Evolutionary conservation across 306 rosid genomes (phyloP).

Genomic region (Ziziphus jujuba): DNA sequence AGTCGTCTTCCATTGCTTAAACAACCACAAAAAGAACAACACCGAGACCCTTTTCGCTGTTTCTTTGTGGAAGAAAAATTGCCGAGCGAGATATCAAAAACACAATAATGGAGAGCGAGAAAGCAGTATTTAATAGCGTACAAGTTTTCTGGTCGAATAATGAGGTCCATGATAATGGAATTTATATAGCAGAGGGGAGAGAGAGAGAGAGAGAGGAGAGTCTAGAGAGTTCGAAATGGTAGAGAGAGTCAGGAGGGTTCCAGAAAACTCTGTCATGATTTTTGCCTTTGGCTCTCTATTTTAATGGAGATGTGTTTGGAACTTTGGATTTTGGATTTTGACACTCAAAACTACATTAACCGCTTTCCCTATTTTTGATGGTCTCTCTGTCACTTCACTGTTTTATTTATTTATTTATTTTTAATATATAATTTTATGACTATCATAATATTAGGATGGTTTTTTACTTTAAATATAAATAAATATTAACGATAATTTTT

Average conservation of each 20-base stretch:
- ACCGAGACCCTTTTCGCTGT: too few relatives aligned
- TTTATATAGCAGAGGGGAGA: constrained; percentile 18
- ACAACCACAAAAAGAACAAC: too few relatives aligned
- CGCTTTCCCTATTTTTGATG: too few relatives aligned
- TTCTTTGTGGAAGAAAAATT: too few relatives aligned
- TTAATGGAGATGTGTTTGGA: neutral
- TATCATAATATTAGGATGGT: too few relatives aligned
- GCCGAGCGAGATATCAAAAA: neutral
- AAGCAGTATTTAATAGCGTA: neutral
- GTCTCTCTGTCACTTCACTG: too few relatives aligned
- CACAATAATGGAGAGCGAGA: neutral
- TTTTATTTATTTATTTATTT: too few relatives aligned
- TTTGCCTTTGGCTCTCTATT: neutral
- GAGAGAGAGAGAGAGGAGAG: neutral
- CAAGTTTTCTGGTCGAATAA: neutral
- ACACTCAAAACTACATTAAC: neutral
- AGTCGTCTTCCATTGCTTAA: constrained; percentile 55
- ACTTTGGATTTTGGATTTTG: neutral
- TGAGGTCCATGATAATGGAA: neutral
- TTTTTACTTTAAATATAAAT: too few relatives aligned
- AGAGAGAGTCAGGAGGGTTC: constrained; percentile 26
- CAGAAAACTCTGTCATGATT: constrained; percentile 23
- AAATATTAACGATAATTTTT: too few relatives aligned
- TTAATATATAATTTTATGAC: too few relatives aligned
- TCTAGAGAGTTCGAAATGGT: constrained; percentile 34